Conservation (phyloP, 106 monocot genomes). For the Allium fistulosum region DNA sequence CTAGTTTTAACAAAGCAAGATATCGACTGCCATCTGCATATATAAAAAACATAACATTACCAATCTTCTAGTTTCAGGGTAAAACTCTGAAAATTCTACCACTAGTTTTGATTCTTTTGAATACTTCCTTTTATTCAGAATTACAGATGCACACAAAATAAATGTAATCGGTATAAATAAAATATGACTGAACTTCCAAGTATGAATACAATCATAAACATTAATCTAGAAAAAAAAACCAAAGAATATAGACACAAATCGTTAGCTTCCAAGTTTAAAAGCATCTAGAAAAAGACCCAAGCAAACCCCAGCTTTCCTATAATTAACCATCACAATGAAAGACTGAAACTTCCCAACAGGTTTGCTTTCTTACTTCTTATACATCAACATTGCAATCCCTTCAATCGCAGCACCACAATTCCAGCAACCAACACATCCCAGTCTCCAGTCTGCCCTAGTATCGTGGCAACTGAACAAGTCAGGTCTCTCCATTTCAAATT, state of each 20-base stretch:
- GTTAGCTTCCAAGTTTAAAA: conserved; percentile 90
- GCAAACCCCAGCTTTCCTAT: conserved; percentile 93
- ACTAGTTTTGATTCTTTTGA: no score
- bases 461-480: no score
- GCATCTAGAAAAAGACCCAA: conserved; percentile 97
- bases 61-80: no score
- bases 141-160: no score
- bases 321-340: conserved; percentile 71
- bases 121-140: no score
- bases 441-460: conserved; percentile 94
- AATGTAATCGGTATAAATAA: no score
- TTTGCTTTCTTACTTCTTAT: conserved; percentile 41
- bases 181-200: not conserved
- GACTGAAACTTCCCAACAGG: conserved; percentile 48
- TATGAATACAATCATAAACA: not conserved
- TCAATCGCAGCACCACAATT: conserved; percentile 84
- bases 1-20: no score
- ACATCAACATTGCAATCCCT: conserved; percentile 92
- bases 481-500: no score
- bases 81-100: no score
- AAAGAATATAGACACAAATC: not conserved
- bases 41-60: no score
- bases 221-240: no score
- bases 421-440: conserved; percentile 97
- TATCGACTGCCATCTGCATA: no score